Evolutionary conservation across 179 eudicot species (phyloP), one percentile per base, ranked within the genome.

Genomic region (Beta lomatogona): DNA sequence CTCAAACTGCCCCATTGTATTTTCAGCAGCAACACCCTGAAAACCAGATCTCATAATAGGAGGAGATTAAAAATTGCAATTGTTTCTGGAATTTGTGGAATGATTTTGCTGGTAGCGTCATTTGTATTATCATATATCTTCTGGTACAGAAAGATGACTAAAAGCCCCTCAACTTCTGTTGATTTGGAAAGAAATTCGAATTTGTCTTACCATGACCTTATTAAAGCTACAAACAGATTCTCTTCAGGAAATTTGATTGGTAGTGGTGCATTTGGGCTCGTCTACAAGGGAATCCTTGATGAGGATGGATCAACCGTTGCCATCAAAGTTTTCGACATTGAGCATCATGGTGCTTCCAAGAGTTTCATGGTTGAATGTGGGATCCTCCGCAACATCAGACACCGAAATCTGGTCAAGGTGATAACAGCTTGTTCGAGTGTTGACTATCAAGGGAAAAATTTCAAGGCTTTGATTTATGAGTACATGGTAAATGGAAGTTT

Each of bases 401-500:
- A 87, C 31, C 36, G 80, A 18, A 82, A 87, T 70, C 84, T 87
- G 0, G 69, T 80, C 44, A 87, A 80, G 45, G 83, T 87, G 16
- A 83, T 87, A 74, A 80, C 86, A 58, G 84, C 71, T 54, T 84
- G 89, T 31, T 85, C 89, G 22, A 65, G 87, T 31, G 21, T 46
- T 36, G 87, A 84, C 70, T 50, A 81, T 63, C 79, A 79, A 54
- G 83, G 87, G 4, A 82, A 53, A 16, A 85, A 82, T 60, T 87
- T 87, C 75, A 86, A 86, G 79, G 86, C 89, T 66, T 76, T 86
- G 72, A 73, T 81, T 71, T 81, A 70, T 5, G 83, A 78, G 83
- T 86, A 77, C 77, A 82, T 82, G 85, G 80, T 76, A 6, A 85
- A 81, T 19, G 84, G 87, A 41, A 78, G 85, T 46, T 36, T 85